Percentiles rank a stretch among this genome's conserved stretches.
phyloP scores from a whole-genome alignment of 108 stramenopile species.

The Skeletonema tropicum region DNA sequence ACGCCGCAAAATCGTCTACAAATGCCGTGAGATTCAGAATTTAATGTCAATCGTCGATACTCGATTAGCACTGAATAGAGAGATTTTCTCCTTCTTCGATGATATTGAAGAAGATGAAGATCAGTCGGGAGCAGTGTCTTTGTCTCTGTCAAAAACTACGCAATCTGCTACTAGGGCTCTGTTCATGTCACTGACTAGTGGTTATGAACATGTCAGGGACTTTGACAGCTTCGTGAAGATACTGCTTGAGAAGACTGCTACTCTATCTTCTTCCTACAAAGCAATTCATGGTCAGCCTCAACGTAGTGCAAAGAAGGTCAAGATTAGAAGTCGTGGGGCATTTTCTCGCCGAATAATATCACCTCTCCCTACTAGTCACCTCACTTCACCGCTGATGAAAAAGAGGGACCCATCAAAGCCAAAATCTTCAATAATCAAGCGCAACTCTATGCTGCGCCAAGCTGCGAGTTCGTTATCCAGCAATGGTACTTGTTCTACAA shows the following conservation, averaged over 20 bases:
- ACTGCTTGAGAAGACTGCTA: conserved; percentile 21
- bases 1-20: conserved; percentile 57
- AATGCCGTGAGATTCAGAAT: conserved; percentile 44
- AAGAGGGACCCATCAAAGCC: conserved; percentile 7
- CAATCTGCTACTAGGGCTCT: conserved; percentile 36
- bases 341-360: conserved; percentile 18
- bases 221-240: conserved; percentile 29
- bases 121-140: conserved; percentile 13
- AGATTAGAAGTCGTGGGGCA: conserved; percentile 4
- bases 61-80: conserved; percentile 33
- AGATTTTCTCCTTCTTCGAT: conserved; percentile 35
- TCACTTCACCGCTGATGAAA: conserved; percentile 29
- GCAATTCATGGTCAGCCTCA: neutral
- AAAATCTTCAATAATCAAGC: conserved; percentile 28
- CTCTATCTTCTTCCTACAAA: conserved; percentile 21
- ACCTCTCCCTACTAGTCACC: conserved; percentile 30
- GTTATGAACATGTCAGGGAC: conserved; percentile 41
- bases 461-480: conserved; percentile 15
- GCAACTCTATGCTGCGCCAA: conserved; percentile 18
- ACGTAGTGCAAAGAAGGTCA: conserved; percentile 5
- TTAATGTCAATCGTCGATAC: conserved; percentile 36
- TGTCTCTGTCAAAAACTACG: conserved; percentile 18
- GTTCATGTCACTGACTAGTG: conserved; percentile 39
- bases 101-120: conserved; percentile 11
- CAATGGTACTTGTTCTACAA: neutral